Conservation (phyloP, 139 green algal species). For the Coelastrella sp. region DNA sequence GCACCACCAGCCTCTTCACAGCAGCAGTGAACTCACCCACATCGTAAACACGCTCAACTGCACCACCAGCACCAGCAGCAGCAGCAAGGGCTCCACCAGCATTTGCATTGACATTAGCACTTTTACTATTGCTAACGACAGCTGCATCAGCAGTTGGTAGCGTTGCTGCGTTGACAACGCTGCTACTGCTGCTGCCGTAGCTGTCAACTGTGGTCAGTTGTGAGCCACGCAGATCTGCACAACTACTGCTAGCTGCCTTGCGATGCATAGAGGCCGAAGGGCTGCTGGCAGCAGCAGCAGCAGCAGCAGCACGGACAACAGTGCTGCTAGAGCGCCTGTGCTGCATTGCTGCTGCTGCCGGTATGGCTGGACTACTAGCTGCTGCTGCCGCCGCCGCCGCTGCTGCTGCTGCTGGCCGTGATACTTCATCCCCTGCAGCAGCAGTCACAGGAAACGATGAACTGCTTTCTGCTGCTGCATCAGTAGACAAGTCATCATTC, state of each 20-base stretch:
- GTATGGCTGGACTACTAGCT: background rate
- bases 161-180: no score
- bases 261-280: background rate
- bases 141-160: background rate
- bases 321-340: background rate
- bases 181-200: background rate
- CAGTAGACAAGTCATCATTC: background rate
- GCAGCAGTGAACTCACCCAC: constrained; percentile 29
- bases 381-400: background rate
- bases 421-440: no score
- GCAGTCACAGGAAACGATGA: no score
- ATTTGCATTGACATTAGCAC: background rate
- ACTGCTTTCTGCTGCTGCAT: background rate
- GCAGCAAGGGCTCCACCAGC: background rate
- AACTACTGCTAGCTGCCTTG: background rate
- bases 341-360: background rate
- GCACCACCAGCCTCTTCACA: constrained; percentile 27
- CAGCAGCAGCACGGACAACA: background rate
- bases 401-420: background rate
- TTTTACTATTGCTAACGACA: background rate
- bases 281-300: background rate
- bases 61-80: background rate
- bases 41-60: constrained; percentile 23
- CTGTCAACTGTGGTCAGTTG: background rate
- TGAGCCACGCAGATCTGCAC: no score